phyloP scores from a whole-genome alignment of 225 moss, liverwort and hornwort genomes.

The Anthoceros angustus region DNA sequence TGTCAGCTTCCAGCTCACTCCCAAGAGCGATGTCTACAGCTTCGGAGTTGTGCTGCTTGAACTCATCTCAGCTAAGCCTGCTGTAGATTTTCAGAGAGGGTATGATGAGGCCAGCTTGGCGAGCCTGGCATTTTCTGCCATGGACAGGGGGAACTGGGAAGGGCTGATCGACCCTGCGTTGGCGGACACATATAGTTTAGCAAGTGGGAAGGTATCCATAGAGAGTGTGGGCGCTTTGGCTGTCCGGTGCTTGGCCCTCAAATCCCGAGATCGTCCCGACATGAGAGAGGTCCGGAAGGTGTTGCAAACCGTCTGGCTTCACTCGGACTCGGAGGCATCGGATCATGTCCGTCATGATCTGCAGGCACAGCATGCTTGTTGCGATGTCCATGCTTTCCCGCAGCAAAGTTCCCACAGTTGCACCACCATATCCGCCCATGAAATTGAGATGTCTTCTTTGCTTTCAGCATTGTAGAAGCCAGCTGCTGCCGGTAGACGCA shows the following conservation, averaged over 20 bases:
- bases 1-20: too few relatives aligned
- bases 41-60: too few relatives aligned
- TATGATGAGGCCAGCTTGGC: neutral
- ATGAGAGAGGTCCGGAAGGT: too few relatives aligned
- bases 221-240: constrained; percentile 7
- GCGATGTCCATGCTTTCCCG: neutral
- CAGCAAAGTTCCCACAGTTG: neutral
- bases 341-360: neutral
- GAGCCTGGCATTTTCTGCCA: constrained; percentile 2
- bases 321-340: neutral
- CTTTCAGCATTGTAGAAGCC: neutral
- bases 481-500: too few relatives aligned
- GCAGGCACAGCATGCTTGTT: neutral
- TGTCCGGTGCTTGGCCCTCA: neutral
- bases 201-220: constrained; percentile 1
- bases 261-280: too few relatives aligned
- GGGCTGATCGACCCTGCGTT: neutral
- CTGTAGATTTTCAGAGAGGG: too few relatives aligned
- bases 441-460: neutral
- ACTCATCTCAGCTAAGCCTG: too few relatives aligned
- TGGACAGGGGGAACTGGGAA: neutral
- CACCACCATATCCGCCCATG: neutral
- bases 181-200: constrained; percentile 4
- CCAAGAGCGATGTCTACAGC: too few relatives aligned
- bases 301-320: too few relatives aligned